phyloP scores from a whole-genome alignment of 129 eudicot species.

The Artemisia argyi region DNA sequence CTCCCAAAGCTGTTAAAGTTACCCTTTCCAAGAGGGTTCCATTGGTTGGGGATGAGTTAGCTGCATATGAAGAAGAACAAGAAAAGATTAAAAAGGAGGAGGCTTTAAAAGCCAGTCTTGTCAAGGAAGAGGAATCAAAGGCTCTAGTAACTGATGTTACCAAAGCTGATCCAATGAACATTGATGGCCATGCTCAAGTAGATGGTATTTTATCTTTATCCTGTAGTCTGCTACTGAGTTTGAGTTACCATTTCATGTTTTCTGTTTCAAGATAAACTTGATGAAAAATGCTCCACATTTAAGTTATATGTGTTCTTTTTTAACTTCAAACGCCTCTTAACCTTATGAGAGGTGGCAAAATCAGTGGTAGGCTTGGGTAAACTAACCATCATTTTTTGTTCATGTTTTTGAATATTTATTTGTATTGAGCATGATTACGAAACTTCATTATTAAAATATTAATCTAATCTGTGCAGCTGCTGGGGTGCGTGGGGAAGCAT shows the following conservation, averaged over 20 bases:
- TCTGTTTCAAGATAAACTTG: background rate
- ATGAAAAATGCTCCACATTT: background rate
- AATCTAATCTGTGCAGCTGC: conserved; percentile 36
- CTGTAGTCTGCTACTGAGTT: background rate
- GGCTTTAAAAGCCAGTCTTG: conserved; percentile 77
- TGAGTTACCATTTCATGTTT: background rate
- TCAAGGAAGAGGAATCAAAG: conserved; percentile 82
- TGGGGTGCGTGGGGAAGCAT: conserved; percentile 58
- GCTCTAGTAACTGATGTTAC: conserved; percentile 49
- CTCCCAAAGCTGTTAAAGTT: conserved; percentile 97
- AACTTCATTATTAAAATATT: too few relatives aligned
- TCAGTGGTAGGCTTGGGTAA: too few relatives aligned
- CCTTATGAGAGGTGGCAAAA: too few relatives aligned
- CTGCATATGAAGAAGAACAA: conserved; percentile 95
- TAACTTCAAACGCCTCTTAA: too few relatives aligned
- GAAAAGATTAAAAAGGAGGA: conserved; percentile 74
- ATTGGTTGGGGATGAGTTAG: conserved; percentile 93
- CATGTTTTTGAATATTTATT: too few relatives aligned
- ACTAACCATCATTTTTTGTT: too few relatives aligned
- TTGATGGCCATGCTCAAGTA: conserved; percentile 57
- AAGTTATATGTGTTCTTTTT: background rate
- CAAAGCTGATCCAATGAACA: conserved; percentile 65
- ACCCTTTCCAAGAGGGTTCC: conserved; percentile 89
- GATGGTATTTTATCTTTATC: conserved; percentile 50
- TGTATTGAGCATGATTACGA: too few relatives aligned